Base-by-base conservation (phyloP, 2,329 filamentous ascomycete species). In the Aspergillus fumigatiaffinis region DNA sequence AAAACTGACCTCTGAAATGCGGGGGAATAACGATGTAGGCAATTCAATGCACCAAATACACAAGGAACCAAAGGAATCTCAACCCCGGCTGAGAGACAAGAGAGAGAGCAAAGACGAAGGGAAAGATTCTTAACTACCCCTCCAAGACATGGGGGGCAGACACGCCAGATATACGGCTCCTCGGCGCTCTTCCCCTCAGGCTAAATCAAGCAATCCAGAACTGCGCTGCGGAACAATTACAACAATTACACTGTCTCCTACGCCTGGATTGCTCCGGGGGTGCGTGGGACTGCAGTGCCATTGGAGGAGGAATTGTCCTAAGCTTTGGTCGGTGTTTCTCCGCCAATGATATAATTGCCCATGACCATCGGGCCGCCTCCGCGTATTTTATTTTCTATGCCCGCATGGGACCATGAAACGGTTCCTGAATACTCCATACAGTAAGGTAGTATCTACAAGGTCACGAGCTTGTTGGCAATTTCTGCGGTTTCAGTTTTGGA, bases 281-380 rank as follows among this genome's bases (percentile, higher is more conserved):
- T 55, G 53, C 55, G 55, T 38, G 55, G 55, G 51, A 53, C 51
- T 28, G 10, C 9, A 29, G 8, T 51, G 17, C 59, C 3, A 66
- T 71, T 72, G 69, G 66, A 47, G 69, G 69, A 63, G 46, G 52
- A 64, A 61, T 61, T 58, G 17, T 52, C 54, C 52, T 51, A 26
- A 44, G 38, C 44, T 50, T 44, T 53, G 57, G 53, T 26, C 49
- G 60, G 50, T 1, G 20, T 56, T 59, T 60, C 56, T 66, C 69
- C 69, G 61, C 63, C 69, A 71, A 48, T 63, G 49, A 62, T 25
- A 56, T 44, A 41, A 46, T 23, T 17, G 26, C 54, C 38, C 54
- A n/a, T 14, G 17, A 32, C 25, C 25, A 38, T 54, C 53, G 55
- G 48, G 26, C 38, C n/a, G 41, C 21, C 38, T 57, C 55, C 52